phyloP scores from a whole-genome alignment of 2,329 filamentous ascomycete genomes.

The Grosmannia serpens region DNA sequence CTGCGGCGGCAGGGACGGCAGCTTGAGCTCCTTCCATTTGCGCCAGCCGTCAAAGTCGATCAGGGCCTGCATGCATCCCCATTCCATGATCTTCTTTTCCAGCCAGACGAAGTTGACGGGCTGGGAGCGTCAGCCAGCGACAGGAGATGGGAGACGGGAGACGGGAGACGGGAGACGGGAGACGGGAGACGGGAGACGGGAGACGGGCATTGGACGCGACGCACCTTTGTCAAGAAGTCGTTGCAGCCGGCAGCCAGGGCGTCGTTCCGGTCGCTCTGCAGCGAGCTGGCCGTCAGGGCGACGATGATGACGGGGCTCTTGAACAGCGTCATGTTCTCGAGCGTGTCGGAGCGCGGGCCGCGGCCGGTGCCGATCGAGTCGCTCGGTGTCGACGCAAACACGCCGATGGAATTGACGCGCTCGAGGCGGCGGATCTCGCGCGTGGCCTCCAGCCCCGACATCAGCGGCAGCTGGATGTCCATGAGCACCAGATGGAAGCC shows the following conservation, averaged over 20 bases:
- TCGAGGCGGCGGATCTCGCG: constrained; percentile 88
- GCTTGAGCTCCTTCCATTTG: constrained; percentile 80
- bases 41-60: constrained; percentile 98
- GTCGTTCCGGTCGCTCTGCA: constrained; percentile 92
- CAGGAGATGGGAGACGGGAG: neutral
- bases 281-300: constrained; percentile 81
- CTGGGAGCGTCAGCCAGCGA: constrained; percentile 34
- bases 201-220: constrained; percentile 13
- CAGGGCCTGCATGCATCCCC: constrained; percentile 98
- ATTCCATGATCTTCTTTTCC: constrained; percentile 95
- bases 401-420: constrained; percentile 81
- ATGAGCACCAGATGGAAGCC: constrained; percentile 95
- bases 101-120: constrained; percentile 97
- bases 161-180: neutral
- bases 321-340: constrained; percentile 61
- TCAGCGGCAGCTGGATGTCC: constrained; percentile 95
- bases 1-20: neutral
- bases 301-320: constrained; percentile 98
- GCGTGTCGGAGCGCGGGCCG: constrained; percentile 53
- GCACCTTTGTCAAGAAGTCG: constrained; percentile 93
- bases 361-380: constrained; percentile 32
- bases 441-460: constrained; percentile 91
- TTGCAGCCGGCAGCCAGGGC: constrained; percentile 93
- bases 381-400: constrained; percentile 62
- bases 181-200: neutral